Percentiles rank a stretch among this genome's conserved stretches.
Conservation (phyloP, 164 flowering plant species). For the Tetrastigma voinierianum region DNA sequence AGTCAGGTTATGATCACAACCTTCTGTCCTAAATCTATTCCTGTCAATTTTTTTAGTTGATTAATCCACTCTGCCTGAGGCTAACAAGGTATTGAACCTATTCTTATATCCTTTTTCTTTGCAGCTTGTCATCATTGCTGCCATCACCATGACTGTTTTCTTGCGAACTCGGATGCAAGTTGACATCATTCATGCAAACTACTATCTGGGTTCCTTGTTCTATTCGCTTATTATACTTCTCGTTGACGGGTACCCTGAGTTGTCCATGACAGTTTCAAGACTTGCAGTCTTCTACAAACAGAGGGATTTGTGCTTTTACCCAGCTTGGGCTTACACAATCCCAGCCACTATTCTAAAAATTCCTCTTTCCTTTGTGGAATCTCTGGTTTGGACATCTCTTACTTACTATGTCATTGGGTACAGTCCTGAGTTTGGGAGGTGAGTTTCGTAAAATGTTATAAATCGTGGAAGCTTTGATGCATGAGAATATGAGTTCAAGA, state of each 20-base stretch:
- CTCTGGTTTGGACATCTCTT: constrained; percentile 44
- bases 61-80: no score
- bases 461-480: no score
- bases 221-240: constrained; percentile 34
- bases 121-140: constrained; percentile 31
- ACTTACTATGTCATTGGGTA: constrained; percentile 58
- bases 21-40: no score
- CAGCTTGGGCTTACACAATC: constrained; percentile 62
- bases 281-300: constrained; percentile 54
- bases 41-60: neutral
- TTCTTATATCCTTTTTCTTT: neutral
- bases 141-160: constrained; percentile 47
- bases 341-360: constrained; percentile 43
- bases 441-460: constrained; percentile 2
- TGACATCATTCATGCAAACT: constrained; percentile 34
- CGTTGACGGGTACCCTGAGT: constrained; percentile 43
- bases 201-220: constrained; percentile 42
- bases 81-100: neutral
- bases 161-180: constrained; percentile 37
- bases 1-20: constrained; percentile 34
- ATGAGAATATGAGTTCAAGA: no score
- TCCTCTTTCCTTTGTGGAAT: constrained; percentile 44
- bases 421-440: constrained; percentile 50
- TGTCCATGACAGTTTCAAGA: constrained; percentile 35
- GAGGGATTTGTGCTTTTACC: constrained; percentile 42